Evolutionary conservation across 139 green algal species (phyloP), one percentile per base, ranked within the genome.

Genomic region (Chlamydomonas sp.): DNA sequence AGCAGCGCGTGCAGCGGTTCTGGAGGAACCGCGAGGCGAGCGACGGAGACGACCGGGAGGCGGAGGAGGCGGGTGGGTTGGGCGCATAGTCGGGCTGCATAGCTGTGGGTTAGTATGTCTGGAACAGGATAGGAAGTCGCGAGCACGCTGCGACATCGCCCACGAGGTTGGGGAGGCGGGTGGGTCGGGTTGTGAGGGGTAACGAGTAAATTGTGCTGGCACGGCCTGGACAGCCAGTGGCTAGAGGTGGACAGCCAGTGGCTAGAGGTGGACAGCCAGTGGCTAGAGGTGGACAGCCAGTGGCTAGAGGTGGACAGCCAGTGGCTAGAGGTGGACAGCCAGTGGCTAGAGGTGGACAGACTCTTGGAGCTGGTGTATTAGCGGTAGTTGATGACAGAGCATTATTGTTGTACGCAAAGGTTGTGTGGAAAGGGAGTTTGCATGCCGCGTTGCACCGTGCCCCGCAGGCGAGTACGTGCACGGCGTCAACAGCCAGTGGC

Each of bases 401-500:
- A 49, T 49, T 49, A 49, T 49, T 49, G 31, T 49, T 49, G 14
- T n/a, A n/a, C 15, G 15, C 16, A n/a, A 74, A 15, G 68, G 14
- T 74, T 74, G 68, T n/a, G 16, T 74, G 68, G 14, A 74, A 15
- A 17, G 16, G 15, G 68, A 15, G 14, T 15, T n/a, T 74, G 68
- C 14, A 74, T 74, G 68, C 31, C 10, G 17, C 10, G 63, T 63
- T 17, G 9, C 15, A 8, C 31, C 8, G 61, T 49, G 31, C 31
- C 59, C 17, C 59, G 16, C 87, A 88, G 79, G 75, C 60, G 88
- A 91, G 88, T 68, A 85, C 62, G 6, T 86, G 5, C 63, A 90
- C 79, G 90, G 90, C 31, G 88, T 93, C 1, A 89, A 91, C 78
- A 80, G 74, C 17, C 4, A 17, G 3, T 93, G 90, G 90, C 64